Conservation (phyloP, 2,329 filamentous ascomycete species). For the Tolypocladium nubicola region DNA sequence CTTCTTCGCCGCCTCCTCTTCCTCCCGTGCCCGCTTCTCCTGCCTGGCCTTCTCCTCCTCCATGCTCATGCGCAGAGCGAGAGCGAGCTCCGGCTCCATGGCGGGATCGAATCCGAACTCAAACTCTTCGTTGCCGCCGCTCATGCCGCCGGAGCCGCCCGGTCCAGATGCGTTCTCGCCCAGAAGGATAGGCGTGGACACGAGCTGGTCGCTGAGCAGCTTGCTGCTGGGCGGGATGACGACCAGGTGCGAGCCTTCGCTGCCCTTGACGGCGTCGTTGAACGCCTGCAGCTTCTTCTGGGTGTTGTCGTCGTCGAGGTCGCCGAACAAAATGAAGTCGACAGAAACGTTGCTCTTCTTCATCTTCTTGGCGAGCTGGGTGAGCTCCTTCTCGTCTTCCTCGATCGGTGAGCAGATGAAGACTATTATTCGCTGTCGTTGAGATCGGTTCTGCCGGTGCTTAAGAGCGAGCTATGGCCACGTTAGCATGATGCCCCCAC, state of each 20-base stretch:
- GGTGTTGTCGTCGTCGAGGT: conserved; percentile 79
- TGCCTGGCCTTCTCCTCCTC: conserved; percentile 94
- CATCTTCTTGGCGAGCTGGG: conserved; percentile 92
- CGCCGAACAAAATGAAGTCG: conserved; percentile 91
- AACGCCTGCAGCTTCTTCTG: conserved; percentile 90
- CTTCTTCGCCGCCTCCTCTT: conserved; percentile 63
- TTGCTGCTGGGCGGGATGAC: conserved; percentile 85
- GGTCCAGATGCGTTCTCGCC: conserved; percentile 59
- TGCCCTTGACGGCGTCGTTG: conserved; percentile 84
- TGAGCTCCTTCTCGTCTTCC: conserved; percentile 80
- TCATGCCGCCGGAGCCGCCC: conserved; percentile 45
- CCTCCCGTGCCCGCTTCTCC: conserved; percentile 72
- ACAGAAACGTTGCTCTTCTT: conserved; percentile 95
- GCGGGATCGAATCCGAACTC: conserved; percentile 81
- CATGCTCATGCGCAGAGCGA: conserved; percentile 93
- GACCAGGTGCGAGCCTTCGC: conserved; percentile 83
- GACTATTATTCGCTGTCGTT: conserved; percentile 92
- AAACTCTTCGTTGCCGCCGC: conserved; percentile 53
- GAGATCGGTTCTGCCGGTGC: conserved; percentile 95
- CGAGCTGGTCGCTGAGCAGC: conserved; percentile 83
- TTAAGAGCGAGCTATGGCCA: conserved; percentile 73
- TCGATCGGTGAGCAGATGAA: conserved; percentile 90
- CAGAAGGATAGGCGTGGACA: conserved; percentile 80
- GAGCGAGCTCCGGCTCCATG: conserved; percentile 84
- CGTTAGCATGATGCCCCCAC: conserved; percentile 10